phyloP scores from a whole-genome alignment of 1,284 basidiomycete genomes.

The Cryptococcus sp. region DNA sequence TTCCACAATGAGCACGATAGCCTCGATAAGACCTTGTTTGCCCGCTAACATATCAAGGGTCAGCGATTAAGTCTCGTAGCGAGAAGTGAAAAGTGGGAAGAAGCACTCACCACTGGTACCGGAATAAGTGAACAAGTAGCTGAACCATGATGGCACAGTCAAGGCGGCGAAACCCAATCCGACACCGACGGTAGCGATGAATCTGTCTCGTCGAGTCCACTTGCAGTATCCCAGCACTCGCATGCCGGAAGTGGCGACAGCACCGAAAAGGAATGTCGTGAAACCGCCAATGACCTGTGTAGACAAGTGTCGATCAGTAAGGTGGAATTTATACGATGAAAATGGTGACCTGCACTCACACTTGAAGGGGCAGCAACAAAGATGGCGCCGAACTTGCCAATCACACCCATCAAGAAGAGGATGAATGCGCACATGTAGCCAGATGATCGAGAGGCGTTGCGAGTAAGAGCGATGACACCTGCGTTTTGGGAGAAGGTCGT shows the following conservation, averaged over 20 bases:
- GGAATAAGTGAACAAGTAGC: slow-evolving; percentile 43
- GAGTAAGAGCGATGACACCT: slow-evolving; percentile 40
- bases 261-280: slow-evolving; percentile 49
- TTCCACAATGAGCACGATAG: slow-evolving; percentile 77
- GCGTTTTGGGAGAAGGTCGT: slow-evolving; percentile 44
- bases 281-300: slow-evolving; percentile 15
- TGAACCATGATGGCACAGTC: slow-evolving; percentile 48
- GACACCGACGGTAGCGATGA: slow-evolving; percentile 70
- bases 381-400: slow-evolving; percentile 39
- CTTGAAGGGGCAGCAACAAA: slow-evolving; percentile 31
- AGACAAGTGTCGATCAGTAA: too few relatives aligned
- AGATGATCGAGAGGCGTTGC: slow-evolving; percentile 34
- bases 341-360: slow-evolving; percentile 23
- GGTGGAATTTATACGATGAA: neutral
- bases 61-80: neutral
- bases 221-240: slow-evolving; percentile 67
- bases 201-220: slow-evolving; percentile 74
- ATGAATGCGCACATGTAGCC: slow-evolving; percentile 40
- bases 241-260: slow-evolving; percentile 62
- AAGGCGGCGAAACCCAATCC: slow-evolving; percentile 71
- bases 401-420: slow-evolving; percentile 38
- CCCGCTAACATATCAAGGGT: slow-evolving; percentile 51
- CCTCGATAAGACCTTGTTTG: slow-evolving; percentile 71
- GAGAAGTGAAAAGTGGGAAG: neutral
- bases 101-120: slow-evolving; percentile 54